A percentile compares a stretch with the other conserved stretches of the same genome.
Conservation (phyloP, 1,284 basidiomycete genomes). For the Abortiporus biennis region DNA sequence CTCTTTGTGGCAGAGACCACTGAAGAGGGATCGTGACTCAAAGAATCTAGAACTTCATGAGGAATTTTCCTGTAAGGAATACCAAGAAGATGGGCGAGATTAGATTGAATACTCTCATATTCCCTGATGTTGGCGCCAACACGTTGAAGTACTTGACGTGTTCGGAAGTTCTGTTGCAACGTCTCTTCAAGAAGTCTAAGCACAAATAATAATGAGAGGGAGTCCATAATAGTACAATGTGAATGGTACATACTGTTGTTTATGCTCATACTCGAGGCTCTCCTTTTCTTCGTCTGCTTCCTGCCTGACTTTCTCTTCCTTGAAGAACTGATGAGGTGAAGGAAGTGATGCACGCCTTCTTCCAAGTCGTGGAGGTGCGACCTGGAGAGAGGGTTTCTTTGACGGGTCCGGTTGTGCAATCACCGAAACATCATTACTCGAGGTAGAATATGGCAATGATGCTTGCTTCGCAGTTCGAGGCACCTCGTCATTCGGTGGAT, state of each 20-base stretch:
- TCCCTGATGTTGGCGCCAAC: slow-evolving; percentile 56
- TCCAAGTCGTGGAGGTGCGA: slow-evolving; percentile 14
- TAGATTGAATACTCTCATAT: slow-evolving; percentile 51
- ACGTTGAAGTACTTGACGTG: slow-evolving; percentile 59
- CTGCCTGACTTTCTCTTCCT: slow-evolving; percentile 27
- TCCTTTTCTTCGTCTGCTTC: slow-evolving; percentile 42
- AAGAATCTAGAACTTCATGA: slow-evolving; percentile 60
- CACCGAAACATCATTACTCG: slow-evolving; percentile 8
- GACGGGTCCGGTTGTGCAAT: neutral
- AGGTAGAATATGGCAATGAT: slow-evolving; percentile 4
- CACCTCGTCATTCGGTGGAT: slow-evolving; percentile 10
- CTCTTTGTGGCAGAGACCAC: slow-evolving; percentile 55
- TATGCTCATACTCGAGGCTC: slow-evolving; percentile 51
- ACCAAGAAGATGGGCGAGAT: slow-evolving; percentile 41
- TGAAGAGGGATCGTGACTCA: slow-evolving; percentile 69
- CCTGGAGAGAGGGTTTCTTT: slow-evolving; percentile 2
- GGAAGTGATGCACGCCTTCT: slow-evolving; percentile 22
- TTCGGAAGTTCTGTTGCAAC: slow-evolving; percentile 52
- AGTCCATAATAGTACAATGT: neutral
- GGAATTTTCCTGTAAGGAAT: slow-evolving; percentile 45
- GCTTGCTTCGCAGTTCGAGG: slow-evolving; percentile 11
- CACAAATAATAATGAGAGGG: slow-evolving; percentile 7
- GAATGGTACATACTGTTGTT: slow-evolving; percentile 41
- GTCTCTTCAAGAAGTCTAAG: slow-evolving; percentile 53
- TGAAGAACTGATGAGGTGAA: slow-evolving; percentile 15